These are phyloP conservation scores for Hymenoscyphus occultus DNA, from an alignment of 2,329 filamentous ascomycete species.

Conservation along the genomic window DNA sequence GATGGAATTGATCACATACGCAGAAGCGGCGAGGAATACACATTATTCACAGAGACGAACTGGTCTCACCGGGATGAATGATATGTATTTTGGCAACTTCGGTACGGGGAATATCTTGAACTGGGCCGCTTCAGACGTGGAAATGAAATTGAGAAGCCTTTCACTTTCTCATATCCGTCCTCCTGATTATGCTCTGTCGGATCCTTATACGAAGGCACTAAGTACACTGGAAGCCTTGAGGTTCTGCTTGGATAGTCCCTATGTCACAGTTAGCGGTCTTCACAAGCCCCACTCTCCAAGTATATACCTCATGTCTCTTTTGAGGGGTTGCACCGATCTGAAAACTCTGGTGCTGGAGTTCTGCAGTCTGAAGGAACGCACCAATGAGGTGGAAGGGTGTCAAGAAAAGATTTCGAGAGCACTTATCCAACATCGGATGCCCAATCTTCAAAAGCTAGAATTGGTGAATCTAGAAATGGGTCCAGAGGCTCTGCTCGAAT, in stretches of 20 bases:
- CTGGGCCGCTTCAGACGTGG: not conserved
- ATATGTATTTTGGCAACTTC: not conserved
- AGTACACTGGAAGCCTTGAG: not conserved
- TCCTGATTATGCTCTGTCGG: not conserved
- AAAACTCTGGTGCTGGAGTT: not conserved
- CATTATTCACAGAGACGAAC: constrained; percentile 1
- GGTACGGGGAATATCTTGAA: not conserved
- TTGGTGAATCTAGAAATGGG: not conserved
- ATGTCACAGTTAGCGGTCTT: not conserved
- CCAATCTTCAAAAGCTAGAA: not conserved
- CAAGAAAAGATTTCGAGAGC: not conserved
- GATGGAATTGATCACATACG: not conserved
- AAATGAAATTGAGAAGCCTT: not conserved
- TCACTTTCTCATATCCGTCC: not conserved
- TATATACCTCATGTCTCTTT: not conserved
- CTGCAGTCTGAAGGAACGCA: not conserved
- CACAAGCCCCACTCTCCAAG: not conserved
- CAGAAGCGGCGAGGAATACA: not conserved
- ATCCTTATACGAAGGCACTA: not conserved
- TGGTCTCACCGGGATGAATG: not conserved
- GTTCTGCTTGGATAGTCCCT: not conserved
- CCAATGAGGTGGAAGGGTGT: not conserved
- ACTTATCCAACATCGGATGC: not conserved
- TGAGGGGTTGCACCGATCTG: not conserved
- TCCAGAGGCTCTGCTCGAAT: not conserved